phyloP scores from a whole-genome alignment of 441 rosid species.

The Populus tomentosa region DNA sequence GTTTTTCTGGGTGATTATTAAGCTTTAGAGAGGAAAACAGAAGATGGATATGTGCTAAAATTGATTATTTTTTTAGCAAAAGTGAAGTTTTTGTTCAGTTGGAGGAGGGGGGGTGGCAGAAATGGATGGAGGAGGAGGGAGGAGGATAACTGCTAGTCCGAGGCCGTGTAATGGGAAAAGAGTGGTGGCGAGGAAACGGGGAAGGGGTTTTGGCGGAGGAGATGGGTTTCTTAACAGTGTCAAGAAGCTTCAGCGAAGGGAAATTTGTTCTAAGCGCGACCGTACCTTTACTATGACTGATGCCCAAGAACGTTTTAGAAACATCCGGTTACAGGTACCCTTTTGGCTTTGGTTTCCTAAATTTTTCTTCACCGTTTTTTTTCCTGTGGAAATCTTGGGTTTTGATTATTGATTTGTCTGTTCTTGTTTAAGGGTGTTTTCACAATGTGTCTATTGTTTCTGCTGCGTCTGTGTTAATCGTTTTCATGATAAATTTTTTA shows the following conservation, averaged over 20 bases:
- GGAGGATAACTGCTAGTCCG: constrained; percentile 50
- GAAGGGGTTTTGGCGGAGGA: constrained; percentile 17
- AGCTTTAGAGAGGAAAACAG: no score
- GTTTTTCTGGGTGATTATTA: not conserved
- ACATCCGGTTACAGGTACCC: constrained; percentile 51
- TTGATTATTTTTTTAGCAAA: not conserved
- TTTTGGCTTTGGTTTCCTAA: no score
- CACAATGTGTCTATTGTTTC: not conserved
- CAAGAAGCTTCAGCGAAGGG: constrained; percentile 62
- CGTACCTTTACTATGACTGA: constrained; percentile 49
- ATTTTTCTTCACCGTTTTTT: not conserved
- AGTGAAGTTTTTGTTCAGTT: not conserved
- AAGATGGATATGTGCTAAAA: not conserved
- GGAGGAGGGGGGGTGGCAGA: not conserved
- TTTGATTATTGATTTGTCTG: not conserved
- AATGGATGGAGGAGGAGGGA: constrained; percentile 24
- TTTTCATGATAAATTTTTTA: not conserved
- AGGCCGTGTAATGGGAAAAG: constrained; percentile 51
- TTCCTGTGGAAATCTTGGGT: no score
- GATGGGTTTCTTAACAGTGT: constrained; percentile 54
- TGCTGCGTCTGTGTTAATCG: not conserved
- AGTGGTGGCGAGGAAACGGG: constrained; percentile 45
- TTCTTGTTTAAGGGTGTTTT: not conserved
- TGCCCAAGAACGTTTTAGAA: constrained; percentile 58
- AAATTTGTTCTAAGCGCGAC: constrained; percentile 51